Evolutionary conservation across 192 early-diverging fungal genomes (phyloP).

Genomic region (Podila verticillata): DNA sequence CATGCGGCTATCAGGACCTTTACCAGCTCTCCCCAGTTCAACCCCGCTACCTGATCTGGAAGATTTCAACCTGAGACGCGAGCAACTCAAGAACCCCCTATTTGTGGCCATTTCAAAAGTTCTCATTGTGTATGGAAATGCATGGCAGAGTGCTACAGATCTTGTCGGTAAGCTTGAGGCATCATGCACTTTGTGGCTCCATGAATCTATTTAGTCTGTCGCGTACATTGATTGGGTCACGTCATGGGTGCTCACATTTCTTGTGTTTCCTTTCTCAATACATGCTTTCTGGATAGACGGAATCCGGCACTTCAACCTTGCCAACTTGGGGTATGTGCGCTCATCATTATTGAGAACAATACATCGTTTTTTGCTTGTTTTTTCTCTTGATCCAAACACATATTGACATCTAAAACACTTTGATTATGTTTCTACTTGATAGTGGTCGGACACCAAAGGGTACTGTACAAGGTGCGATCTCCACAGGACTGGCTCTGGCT

Average conservation of each 20-base stretch:
- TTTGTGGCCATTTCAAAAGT: constrained; percentile 45
- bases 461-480: constrained; percentile 46
- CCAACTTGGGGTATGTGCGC: constrained; percentile 37
- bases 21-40: constrained; percentile 16
- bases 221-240: background rate
- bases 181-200: background rate
- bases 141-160: constrained; percentile 48
- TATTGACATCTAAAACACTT: background rate
- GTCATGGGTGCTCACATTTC: background rate
- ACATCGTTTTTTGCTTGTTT: background rate
- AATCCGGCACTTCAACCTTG: constrained; percentile 42
- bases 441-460: constrained; percentile 48
- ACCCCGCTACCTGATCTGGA: constrained; percentile 32
- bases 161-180: constrained; percentile 32
- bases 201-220: background rate
- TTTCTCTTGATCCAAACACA: background rate
- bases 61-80: constrained; percentile 32
- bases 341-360: background rate
- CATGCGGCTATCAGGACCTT: constrained; percentile 18
- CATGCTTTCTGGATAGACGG: constrained; percentile 20
- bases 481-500: constrained; percentile 33
- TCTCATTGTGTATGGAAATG: constrained; percentile 40
- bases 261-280: no score
- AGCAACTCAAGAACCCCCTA: constrained; percentile 36
- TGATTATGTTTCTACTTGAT: background rate